Evolutionary conservation across 345 rosid genomes (phyloP), one percentile per base, ranked within the genome.

Genomic region (Mallotus nudiflorus): DNA sequence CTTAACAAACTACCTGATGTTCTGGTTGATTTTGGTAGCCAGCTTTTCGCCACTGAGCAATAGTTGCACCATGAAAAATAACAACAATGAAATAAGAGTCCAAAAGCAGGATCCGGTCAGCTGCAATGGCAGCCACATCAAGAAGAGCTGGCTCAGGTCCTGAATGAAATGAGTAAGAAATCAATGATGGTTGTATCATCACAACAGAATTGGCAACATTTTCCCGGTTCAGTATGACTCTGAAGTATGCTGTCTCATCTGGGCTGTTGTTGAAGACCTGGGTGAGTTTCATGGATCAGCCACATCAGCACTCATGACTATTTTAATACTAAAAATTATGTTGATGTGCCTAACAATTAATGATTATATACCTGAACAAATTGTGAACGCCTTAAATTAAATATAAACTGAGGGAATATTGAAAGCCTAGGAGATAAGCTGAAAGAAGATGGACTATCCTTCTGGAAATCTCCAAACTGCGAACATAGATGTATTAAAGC

Each of bases 211-310:
- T 95, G 75, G 91, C 84, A 57, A 95, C 97, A 66, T 85, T 95
- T 81, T 95, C 97, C 73, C 96, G 69, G 86, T 90, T 85, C 81
- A 95, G 78, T 60, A 92, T 82, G 89, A 95, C 82, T 76, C 99
- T 87, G 52, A 86, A 95, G 81, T 92, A 95, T 63, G 99, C 94
- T 0, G 99, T 95, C 82, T 95, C 99, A 45, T 95, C 99, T 5
- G 98, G 99, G 78, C 99, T 95, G 81, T 92, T 92, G 78, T 94
- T 91, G 75, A 90, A 87, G 76, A 95, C 99, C 99, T 95, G 80
- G n/a, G 63, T 68, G 54, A 76, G 50, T 49, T 27, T 50, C 40
- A 65, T 25, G 9, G 49, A 66, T 59, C 15, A 49, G 42, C 61
- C n/a, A 5, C 49, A 66, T 59, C 15, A 49, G 42, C 61, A 54